These are phyloP conservation scores for Hypsizygus marmoreus DNA, from an alignment of 768 basidiomycete genomes.

Conservation along the genomic window DNA sequence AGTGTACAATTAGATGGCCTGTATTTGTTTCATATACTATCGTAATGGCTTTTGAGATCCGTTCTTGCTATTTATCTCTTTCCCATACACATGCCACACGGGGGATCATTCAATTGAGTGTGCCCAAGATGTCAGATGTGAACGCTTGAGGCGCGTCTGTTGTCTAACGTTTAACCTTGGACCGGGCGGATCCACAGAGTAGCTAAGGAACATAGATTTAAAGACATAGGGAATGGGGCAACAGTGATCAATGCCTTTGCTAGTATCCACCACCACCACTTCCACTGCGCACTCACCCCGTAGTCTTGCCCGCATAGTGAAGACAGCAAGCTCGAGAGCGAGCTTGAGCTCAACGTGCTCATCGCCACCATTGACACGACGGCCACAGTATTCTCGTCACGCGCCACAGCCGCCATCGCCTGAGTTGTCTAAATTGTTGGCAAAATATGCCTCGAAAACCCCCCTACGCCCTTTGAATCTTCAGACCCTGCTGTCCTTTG, in stretches of 20 bases:
- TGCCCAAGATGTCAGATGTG: too few species aligned
- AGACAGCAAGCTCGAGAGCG: slow-evolving; percentile 7
- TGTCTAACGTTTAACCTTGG: too few species aligned
- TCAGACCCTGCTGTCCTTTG: slow-evolving; percentile 72
- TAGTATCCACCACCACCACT: too few species aligned
- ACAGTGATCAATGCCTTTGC: too few species aligned
- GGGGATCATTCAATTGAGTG: too few species aligned
- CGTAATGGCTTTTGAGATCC: slow-evolving; percentile 6
- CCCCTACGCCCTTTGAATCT: slow-evolving; percentile 72
- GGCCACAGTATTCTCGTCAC: slow-evolving; percentile 30
- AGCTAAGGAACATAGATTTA: too few species aligned
- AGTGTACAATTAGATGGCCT: slow-evolving; percentile 80
- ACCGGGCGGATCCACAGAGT: too few species aligned
- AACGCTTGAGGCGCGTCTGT: too few species aligned
- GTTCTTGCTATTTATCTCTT: slow-evolving; percentile 1
- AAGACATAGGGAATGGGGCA: too few species aligned
- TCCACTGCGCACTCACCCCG: not conserved
- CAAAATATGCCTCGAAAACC: slow-evolving; percentile 58
- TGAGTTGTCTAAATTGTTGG: slow-evolving; percentile 60
- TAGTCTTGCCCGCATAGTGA: slow-evolving; percentile 4
- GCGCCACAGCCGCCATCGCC: slow-evolving; percentile 51
- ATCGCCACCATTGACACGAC: not conserved
- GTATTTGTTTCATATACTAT: slow-evolving; percentile 13
- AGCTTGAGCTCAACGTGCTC: slow-evolving; percentile 11
- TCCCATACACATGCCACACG: too few species aligned